Base-by-base conservation (phyloP, 495 filamentous ascomycete genomes). In the Daldinia vernicosa region DNA sequence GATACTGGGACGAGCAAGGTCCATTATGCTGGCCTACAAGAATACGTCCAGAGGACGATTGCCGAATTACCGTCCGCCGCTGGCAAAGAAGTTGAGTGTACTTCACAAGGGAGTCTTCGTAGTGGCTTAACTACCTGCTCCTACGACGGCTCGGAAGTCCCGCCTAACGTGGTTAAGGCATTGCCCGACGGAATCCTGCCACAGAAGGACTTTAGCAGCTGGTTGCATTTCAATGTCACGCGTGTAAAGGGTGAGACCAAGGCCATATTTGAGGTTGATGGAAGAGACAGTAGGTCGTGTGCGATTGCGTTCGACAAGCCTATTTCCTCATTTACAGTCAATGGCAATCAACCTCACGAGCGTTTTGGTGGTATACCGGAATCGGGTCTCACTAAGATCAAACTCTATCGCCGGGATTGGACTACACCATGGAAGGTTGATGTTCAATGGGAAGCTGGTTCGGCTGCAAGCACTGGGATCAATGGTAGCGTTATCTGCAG, bases 361-460 rank as follows among this genome's bases (percentile, higher is more conserved):
- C 87, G 87, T 17, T 92, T 91, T 75, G 81, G 85, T 33, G 78
- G 82, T 12, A 82, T 87, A 1, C 84, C 87, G 7, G 75, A 78
- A 62, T 72, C 67, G 11, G 80, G 79, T 14, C 69, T 82, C 62
- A 75, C 79, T 33, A 74, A 76, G 37, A 80, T 83, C 69, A 81
- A 82, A 58, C 85, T 95, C 6, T 95, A 89, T 89, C 89, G 91
- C 78, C 84, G 92, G 58, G 84, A 88, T 17, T 97, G 92, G 91
- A 86, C 87, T 27, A 85, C 85, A 22, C 81, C 81, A 33, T 97
- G 94, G 92, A 84, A 83, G 14, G 91, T 98, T 7, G 88, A 91
- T 72, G 86, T 97, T 0, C 81, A 86, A 35, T 95, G 94, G 90
- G 77, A 83, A 45, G 75, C 78, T 3, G 59, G 71, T 4, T 75